A percentile compares a stretch with the other conserved stretches of the same genome.
These are phyloP conservation scores for Penicillium subrubescens DNA, from an alignment of 495 filamentous ascomycete species.

Conservation along the genomic window DNA sequence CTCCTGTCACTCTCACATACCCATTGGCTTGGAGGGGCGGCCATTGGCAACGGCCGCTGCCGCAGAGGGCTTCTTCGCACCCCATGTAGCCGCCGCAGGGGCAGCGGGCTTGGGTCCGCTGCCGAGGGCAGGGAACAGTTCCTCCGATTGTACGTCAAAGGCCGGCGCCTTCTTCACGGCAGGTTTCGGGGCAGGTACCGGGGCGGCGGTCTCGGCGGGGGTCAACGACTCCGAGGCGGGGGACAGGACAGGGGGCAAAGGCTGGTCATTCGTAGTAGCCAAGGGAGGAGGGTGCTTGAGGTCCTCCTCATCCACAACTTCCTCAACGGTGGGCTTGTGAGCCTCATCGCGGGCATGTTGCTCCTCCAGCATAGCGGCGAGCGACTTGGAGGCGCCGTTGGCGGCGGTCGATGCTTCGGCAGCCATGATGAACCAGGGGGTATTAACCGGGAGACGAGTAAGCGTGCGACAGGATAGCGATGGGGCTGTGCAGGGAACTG, in stretches of 20 bases:
- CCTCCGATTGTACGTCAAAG: slow-evolving; percentile 82
- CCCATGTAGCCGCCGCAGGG: slow-evolving; percentile 70
- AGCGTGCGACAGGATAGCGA: slow-evolving; percentile 4
- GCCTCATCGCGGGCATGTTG: slow-evolving; percentile 68
- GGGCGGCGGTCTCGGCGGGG: slow-evolving; percentile 21
- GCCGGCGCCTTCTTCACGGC: slow-evolving; percentile 47
- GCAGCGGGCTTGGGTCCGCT: slow-evolving; percentile 64
- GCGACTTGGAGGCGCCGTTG: slow-evolving; percentile 45
- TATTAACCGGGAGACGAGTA: slow-evolving; percentile 8
- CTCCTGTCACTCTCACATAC: slow-evolving; percentile 27
- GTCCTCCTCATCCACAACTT: slow-evolving; percentile 79
- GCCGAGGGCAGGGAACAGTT: slow-evolving; percentile 87
- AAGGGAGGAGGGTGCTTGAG: slow-evolving; percentile 59
- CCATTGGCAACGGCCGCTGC: slow-evolving; percentile 65
- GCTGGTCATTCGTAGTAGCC: slow-evolving; percentile 38
- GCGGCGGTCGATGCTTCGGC: slow-evolving; percentile 43
- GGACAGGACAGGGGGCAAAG: slow-evolving; percentile 23
- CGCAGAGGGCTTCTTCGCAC: slow-evolving; percentile 57
- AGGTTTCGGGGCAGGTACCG: slow-evolving; percentile 36
- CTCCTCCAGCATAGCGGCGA: slow-evolving; percentile 76
- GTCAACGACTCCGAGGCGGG: slow-evolving; percentile 21
- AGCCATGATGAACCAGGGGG: slow-evolving; percentile 42
- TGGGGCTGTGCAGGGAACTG: slow-evolving; percentile 12
- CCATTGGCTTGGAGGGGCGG: slow-evolving; percentile 44
- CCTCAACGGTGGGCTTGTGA: slow-evolving; percentile 75